Conservation (phyloP, 1,284 basidiomycete species). For the Rhodotorula sp. region DNA sequence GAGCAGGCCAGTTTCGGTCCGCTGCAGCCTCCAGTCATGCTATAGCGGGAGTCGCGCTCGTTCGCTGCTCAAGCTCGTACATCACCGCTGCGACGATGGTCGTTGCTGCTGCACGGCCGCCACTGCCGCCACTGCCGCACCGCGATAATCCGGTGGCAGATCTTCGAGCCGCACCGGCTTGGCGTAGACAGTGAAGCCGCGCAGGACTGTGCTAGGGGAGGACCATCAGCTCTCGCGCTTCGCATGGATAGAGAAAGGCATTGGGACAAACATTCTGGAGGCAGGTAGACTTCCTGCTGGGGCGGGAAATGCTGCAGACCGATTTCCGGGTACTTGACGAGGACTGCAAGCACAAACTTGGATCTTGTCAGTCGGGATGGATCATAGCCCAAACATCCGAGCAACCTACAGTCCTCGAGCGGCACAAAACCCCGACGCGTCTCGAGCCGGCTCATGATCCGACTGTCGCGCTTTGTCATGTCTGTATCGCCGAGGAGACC, state of each 20-base stretch:
- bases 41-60: too few species aligned
- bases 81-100: neutral
- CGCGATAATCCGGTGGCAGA: neutral
- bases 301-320: constrained; percentile 16
- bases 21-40: too few species aligned
- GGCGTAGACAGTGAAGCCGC: constrained; percentile 29
- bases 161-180: constrained; percentile 17
- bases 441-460: constrained; percentile 37
- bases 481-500: neutral
- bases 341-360: neutral
- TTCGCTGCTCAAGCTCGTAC: neutral
- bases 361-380: neutral
- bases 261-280: constrained; percentile 25
- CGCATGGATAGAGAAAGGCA: neutral
- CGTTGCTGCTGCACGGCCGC: neutral
- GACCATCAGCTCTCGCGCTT: neutral
- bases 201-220: constrained; percentile 11
- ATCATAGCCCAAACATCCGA: too few species aligned
- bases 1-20: too few species aligned
- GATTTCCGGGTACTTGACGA: constrained; percentile 24
- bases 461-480: constrained; percentile 35
- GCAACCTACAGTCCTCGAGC: constrained; percentile 31
- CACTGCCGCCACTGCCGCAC: neutral
- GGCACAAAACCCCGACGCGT: constrained; percentile 31
- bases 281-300: constrained; percentile 11